Conservation (phyloP, 2,329 filamentous ascomycete species). For the Cordyceps tenuipes region DNA sequence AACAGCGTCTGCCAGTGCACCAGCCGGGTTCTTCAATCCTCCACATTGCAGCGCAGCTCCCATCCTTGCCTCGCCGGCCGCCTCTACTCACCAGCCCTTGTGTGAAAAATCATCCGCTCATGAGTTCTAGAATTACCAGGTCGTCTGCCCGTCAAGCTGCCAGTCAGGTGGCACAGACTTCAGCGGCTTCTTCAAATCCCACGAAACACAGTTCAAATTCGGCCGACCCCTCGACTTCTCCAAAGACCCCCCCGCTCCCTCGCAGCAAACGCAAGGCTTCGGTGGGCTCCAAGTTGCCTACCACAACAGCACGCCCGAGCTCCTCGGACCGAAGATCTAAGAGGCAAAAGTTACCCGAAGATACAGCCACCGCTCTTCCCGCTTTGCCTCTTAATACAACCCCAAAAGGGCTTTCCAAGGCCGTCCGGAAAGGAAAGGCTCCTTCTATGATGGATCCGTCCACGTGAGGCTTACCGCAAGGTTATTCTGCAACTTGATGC, state of each 20-base stretch:
- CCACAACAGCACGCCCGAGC: constrained; percentile 19
- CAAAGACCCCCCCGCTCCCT: constrained; percentile 32
- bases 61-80: background rate
- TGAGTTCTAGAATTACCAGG: constrained; percentile 95
- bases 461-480: constrained; percentile 43
- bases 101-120: constrained; percentile 51
- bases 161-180: constrained; percentile 44
- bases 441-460: constrained; percentile 61
- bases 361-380: constrained; percentile 18
- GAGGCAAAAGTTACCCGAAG: constrained; percentile 57
- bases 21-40: background rate
- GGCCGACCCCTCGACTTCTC: constrained; percentile 29
- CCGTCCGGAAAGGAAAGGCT: constrained; percentile 53
- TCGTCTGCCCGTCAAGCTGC: constrained; percentile 87
- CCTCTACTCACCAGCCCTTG: constrained; percentile 12
- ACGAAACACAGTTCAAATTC: constrained; percentile 30
- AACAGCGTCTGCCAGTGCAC: constrained; percentile 7
- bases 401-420: constrained; percentile 28
- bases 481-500: constrained; percentile 8
- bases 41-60: background rate
- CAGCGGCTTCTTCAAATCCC: constrained; percentile 31
- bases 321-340: constrained; percentile 55
- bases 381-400: constrained; percentile 26
- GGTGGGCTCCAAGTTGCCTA: constrained; percentile 41
- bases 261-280: constrained; percentile 80